Conservation (phyloP, 139 green algal species). For the Asterochloris erici region DNA sequence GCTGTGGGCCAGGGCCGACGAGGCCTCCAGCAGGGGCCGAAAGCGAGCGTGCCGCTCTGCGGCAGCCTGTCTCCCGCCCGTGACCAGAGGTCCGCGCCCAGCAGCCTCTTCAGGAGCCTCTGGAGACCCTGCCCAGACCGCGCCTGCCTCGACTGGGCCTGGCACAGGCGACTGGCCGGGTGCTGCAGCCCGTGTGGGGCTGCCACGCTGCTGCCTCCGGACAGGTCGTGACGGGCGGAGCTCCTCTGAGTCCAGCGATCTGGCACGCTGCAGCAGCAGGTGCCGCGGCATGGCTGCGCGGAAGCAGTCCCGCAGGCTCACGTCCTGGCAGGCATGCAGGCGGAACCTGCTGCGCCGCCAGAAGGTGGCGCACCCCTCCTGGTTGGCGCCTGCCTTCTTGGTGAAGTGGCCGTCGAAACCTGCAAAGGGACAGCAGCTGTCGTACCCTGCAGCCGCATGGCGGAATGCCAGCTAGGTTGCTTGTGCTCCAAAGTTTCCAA, state of each 20-base stretch:
- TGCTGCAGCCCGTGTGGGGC: background rate
- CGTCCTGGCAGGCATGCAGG: conserved; percentile 33
- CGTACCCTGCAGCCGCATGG: no score
- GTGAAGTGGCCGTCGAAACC: conserved; percentile 67
- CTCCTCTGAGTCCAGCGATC: background rate
- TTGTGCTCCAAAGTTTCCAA: no score
- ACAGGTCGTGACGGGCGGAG: background rate
- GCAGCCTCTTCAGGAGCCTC: no score
- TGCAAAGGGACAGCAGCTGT: conserved; percentile 5
- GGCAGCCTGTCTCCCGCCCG: background rate
- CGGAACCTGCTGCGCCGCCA: conserved; percentile 35
- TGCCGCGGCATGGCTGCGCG: background rate
- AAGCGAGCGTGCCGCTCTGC: conserved; percentile 45
- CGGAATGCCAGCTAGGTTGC: no score
- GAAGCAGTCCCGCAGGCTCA: conserved; percentile 45
- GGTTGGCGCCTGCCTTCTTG: conserved; percentile 73
- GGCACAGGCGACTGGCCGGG: no score
- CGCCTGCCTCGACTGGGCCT: no score
- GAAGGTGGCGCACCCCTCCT: conserved; percentile 73
- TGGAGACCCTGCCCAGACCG: no score
- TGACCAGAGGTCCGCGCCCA: no score
- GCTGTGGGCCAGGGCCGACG: conserved; percentile 49
- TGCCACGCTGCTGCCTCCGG: background rate
- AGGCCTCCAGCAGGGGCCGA: conserved; percentile 59
- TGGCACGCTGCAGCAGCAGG: conserved; percentile 26